phyloP scores from a whole-genome alignment of 768 basidiomycete genomes.

The Rhizopogon vinicolor region DNA sequence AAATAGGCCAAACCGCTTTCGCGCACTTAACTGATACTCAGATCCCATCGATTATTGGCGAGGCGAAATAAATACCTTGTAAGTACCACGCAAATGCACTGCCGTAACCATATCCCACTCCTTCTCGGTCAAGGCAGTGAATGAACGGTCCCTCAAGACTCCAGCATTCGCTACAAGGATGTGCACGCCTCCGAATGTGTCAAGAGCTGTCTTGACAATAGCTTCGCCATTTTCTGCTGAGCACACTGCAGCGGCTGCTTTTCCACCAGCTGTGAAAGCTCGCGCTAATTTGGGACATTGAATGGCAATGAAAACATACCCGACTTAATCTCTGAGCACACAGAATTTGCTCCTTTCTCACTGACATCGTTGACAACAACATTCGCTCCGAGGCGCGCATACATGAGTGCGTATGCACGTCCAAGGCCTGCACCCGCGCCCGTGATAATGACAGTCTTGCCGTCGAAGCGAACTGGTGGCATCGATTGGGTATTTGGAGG shows the following conservation, averaged over 20 bases:
- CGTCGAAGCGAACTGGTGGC: constrained; percentile 74
- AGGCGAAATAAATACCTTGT: constrained; percentile 49
- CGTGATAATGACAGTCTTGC: constrained; percentile 90
- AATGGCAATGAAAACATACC: constrained; percentile 37
- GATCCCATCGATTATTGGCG: neutral
- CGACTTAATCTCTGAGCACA: constrained; percentile 83
- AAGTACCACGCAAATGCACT: constrained; percentile 89
- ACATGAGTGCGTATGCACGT: constrained; percentile 89
- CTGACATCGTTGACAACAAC: constrained; percentile 95
- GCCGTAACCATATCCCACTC: constrained; percentile 94
- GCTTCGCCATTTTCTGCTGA: constrained; percentile 91
- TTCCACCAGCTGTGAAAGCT: constrained; percentile 67
- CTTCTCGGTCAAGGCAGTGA: constrained; percentile 80
- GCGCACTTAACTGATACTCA: constrained; percentile 50
- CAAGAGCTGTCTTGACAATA: constrained; percentile 82
- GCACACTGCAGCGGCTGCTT: constrained; percentile 76
- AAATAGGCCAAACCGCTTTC: constrained; percentile 94
- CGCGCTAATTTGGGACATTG: neutral
- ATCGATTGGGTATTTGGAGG: constrained; percentile 66
- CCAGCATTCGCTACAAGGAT: constrained; percentile 91
- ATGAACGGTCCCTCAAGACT: constrained; percentile 90
- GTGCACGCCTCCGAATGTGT: constrained; percentile 86
- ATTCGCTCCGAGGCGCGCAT: constrained; percentile 88
- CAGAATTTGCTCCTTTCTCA: constrained; percentile 75
- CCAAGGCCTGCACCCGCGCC: constrained; percentile 95